These are phyloP conservation scores for Haplosporangium sp. DNA, from an alignment of 371 early-diverging fungal genomes.

Conservation along the genomic window DNA sequence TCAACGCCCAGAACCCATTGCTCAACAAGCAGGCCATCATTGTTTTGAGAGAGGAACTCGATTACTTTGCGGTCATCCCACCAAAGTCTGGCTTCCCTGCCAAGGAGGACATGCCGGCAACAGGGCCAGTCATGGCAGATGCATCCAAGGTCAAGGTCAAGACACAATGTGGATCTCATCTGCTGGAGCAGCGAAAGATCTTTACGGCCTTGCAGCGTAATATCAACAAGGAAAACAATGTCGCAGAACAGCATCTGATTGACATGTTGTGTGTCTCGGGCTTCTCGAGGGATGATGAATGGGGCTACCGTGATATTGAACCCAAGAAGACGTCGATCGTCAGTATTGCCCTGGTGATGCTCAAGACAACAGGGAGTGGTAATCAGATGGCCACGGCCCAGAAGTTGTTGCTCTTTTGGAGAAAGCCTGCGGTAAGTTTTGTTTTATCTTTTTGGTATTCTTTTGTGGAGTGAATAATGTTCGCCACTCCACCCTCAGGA, in stretches of 20 bases:
- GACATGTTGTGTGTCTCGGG: conserved; percentile 91
- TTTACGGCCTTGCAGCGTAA: conserved; percentile 84
- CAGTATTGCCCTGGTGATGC: conserved; percentile 76
- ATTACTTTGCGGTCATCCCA: conserved; percentile 70
- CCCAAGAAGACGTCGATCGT: conserved; percentile 75
- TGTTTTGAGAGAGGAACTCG: conserved; percentile 72
- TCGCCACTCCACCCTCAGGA: too few species aligned
- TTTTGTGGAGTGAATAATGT: not conserved
- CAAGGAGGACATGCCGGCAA: conserved; percentile 29
- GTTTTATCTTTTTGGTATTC: conserved; percentile 5
- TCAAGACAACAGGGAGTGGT: conserved; percentile 79
- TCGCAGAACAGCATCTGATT: conserved; percentile 85
- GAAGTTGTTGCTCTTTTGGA: conserved; percentile 84
- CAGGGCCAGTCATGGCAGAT: conserved; percentile 26
- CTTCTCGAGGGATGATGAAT: conserved; percentile 76
- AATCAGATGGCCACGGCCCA: conserved; percentile 84
- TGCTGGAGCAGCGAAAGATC: conserved; percentile 74
- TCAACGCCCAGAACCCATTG: conserved; percentile 63
- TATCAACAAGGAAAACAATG: conserved; percentile 76
- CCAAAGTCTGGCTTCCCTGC: conserved; percentile 24
- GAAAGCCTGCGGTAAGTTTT: conserved; percentile 82
- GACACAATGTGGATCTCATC: conserved; percentile 62
- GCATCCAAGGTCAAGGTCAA: conserved; percentile 49
- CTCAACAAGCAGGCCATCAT: conserved; percentile 78
- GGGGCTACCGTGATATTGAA: conserved; percentile 84